Evolutionary conservation across 2,329 filamentous ascomycete genomes (phyloP), one percentile per base, ranked within the genome.

Genomic region (Cladophialophora bantiana): DNA sequence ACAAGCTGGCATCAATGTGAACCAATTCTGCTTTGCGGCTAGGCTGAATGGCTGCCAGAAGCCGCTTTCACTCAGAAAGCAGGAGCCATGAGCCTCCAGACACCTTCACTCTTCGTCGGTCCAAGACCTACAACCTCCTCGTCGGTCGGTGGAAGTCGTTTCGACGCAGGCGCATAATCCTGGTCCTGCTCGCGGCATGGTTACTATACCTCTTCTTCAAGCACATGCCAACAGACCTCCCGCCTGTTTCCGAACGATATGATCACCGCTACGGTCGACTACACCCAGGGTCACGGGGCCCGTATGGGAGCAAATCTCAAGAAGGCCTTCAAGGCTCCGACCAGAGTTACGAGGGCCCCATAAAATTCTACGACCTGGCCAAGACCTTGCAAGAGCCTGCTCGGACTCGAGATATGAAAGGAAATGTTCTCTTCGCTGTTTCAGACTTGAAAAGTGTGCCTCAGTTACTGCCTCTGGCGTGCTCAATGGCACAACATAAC

Each of bases 381-480:
- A 36, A 45, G 20, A 69, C 64, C 7, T 58, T 73, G 15, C 65
- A 62, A 7, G 50, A 59, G n/a, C 52, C 50, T 26, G 20, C 52
- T 15, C 45, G 57, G 62, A 48, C 52, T 52, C 31, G n/a, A 52
- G 38, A 65, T 48, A 31, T 50, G 80, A 61, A 91, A 74, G 85
- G 85, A 59, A 93, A 93, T 73, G 85, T 97, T 15, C 78, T 97
- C 2, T 97, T 97, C 75, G 90, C 89, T 4, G 89, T 91, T 3
- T 89, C 91, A 0, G 93, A 85, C 68, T 79, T 96, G 59, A 86
- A 86, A 76, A 95, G 92, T 75, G 87, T 89, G 15, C 85, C 91
- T 0, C 85, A 86, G 36, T 77, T 97, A 61, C 81, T 97, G 36
- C 93, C 93, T 0, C 83, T 97, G 75, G 92, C 94, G 5, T 98